A percentile compares a stretch with the other conserved stretches of the same genome.
Conservation (phyloP, 768 basidiomycete species). For the Podaxis sp. region DNA sequence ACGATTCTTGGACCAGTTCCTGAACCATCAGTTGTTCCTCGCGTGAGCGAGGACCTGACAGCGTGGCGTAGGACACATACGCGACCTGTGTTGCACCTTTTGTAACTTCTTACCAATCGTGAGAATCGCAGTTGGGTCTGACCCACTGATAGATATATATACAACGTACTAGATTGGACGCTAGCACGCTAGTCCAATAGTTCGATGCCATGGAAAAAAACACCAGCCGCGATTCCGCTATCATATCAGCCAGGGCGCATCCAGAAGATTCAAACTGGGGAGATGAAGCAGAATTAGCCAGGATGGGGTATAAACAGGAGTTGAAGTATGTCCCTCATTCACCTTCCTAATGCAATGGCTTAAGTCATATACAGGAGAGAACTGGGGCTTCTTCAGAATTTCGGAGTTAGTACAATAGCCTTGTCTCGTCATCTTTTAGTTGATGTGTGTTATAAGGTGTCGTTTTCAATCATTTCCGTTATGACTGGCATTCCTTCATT, state of each 20-base stretch:
- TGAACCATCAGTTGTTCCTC: background rate
- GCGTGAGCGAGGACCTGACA: background rate
- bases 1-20: background rate
- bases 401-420: constrained; percentile 44
- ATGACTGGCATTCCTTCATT: constrained; percentile 72
- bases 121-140: background rate
- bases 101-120: background rate
- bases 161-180: background rate
- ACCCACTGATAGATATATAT: constrained; percentile 1
- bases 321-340: constrained; percentile 44
- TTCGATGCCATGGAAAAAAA: background rate
- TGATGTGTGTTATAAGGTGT: constrained; percentile 35
- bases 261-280: background rate
- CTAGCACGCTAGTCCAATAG: background rate
- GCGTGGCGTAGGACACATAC: background rate
- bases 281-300: constrained; percentile 65
- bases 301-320: constrained; percentile 76
- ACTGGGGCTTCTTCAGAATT: constrained; percentile 54
- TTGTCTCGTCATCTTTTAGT: background rate
- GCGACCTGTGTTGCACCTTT: background rate
- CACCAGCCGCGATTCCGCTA: background rate
- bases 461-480: constrained; percentile 76
- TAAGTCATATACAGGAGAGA: constrained; percentile 49
- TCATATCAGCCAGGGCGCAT: background rate
- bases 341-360: background rate